Evolutionary conservation across 2,329 filamentous ascomycete genomes (phyloP).

Genomic region (Phialophora verrucosa): DNA sequence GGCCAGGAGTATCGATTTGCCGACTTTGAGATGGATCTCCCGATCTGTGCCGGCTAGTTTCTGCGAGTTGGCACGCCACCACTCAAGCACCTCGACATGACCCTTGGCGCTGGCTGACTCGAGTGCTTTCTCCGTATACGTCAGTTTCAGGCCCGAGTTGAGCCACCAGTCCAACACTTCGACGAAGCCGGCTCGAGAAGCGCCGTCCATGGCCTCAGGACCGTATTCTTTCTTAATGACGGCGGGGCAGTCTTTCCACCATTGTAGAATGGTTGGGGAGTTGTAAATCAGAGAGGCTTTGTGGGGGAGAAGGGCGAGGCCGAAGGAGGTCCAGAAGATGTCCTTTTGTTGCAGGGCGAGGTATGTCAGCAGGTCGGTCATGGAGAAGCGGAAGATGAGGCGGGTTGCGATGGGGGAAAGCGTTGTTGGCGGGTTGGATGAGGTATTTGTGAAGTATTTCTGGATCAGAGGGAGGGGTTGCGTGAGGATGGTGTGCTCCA

Average conservation of each 20-base stretch:
- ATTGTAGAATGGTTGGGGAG: constrained; percentile 81
- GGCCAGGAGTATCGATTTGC: constrained; percentile 81
- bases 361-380: constrained; percentile 77
- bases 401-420: constrained; percentile 83
- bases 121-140: constrained; percentile 84
- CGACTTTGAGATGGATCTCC: constrained; percentile 71
- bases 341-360: constrained; percentile 70
- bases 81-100: constrained; percentile 83
- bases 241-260: constrained; percentile 83
- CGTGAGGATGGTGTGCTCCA: constrained; percentile 84
- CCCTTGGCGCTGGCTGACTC: constrained; percentile 87
- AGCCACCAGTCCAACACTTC: constrained; percentile 93
- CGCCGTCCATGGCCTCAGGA: constrained; percentile 81
- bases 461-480: constrained; percentile 71
- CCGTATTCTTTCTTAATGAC: constrained; percentile 88
- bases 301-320: constrained; percentile 79
- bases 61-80: constrained; percentile 73
- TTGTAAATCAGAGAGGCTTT: constrained; percentile 89
- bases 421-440: constrained; percentile 63
- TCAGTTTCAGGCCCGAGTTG: constrained; percentile 75
- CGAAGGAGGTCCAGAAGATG: constrained; percentile 85
- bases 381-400: constrained; percentile 88
- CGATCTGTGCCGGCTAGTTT: constrained; percentile 47
- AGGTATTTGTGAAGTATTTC: constrained; percentile 71
- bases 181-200: constrained; percentile 82